These are phyloP conservation scores for Penicillium pulvis DNA, from an alignment of 495 filamentous ascomycete species.

Conservation along the genomic window DNA sequence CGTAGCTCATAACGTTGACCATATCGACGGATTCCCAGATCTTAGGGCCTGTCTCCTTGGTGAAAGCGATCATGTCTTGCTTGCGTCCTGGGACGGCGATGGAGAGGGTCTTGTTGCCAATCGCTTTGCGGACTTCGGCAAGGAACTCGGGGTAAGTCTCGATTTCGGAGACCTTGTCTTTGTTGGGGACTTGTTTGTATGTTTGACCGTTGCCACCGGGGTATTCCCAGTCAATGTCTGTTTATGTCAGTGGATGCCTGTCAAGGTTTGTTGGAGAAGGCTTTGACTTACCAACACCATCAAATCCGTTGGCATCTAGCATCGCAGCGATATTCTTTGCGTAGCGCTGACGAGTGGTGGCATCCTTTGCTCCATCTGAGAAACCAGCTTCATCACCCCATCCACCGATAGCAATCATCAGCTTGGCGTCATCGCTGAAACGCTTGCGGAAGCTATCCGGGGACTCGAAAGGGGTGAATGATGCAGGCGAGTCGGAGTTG, in stretches of 20 bases:
- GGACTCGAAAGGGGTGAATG: constrained; percentile 61
- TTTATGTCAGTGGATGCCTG: constrained; percentile 28
- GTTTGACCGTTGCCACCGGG: constrained; percentile 78
- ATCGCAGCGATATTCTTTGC: constrained; percentile 66
- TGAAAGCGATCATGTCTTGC: constrained; percentile 75
- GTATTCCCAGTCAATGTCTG: constrained; percentile 81
- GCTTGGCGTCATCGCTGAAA: constrained; percentile 59
- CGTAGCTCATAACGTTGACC: constrained; percentile 81
- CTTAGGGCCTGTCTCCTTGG: constrained; percentile 57
- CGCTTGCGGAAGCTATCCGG: constrained; percentile 57
- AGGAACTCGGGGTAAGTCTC: constrained; percentile 66
- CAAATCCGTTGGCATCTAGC: constrained; percentile 62
- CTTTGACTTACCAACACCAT: constrained; percentile 54
- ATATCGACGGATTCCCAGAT: constrained; percentile 70
- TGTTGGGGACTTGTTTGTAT: constrained; percentile 70
- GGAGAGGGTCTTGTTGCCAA: constrained; percentile 67
- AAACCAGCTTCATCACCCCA: constrained; percentile 73
- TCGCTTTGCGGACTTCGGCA: constrained; percentile 55
- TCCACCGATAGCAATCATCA: constrained; percentile 73
- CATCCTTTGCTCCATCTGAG: constrained; percentile 55
- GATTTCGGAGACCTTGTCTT: constrained; percentile 60
- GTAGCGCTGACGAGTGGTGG: constrained; percentile 54
- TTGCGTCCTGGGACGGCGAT: constrained; percentile 70
- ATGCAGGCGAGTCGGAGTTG: constrained; percentile 49
- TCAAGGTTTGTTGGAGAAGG: too few species aligned